Percentiles rank a stretch among this genome's conserved stretches.
phyloP scores from a whole-genome alignment of 1,139 yeast species.

The Lodderomyces margitis region DNA sequence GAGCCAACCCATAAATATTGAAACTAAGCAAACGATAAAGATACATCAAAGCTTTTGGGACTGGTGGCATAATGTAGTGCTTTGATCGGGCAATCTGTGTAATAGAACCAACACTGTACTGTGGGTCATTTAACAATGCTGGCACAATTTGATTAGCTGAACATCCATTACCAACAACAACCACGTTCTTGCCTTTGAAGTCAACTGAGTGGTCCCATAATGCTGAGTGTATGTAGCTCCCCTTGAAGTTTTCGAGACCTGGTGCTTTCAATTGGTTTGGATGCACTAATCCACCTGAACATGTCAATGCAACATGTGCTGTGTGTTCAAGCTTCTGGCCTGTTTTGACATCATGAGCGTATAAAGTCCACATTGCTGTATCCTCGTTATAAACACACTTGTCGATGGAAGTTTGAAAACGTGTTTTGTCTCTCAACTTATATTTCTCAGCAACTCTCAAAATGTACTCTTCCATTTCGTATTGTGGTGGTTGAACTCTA shows the following conservation, averaged over 20 bases:
- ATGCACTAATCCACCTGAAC: slow-evolving; percentile 40
- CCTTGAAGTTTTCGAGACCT: slow-evolving; percentile 44
- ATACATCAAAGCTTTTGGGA: slow-evolving; percentile 23
- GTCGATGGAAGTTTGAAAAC: slow-evolving; percentile 30
- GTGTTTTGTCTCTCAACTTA: slow-evolving; percentile 28
- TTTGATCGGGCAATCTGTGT: slow-evolving; percentile 38
- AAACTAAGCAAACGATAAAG: slow-evolving; percentile 27
- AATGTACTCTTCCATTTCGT: slow-evolving; percentile 48
- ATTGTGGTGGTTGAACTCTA: slow-evolving; percentile 46
- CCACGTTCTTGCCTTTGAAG: slow-evolving; percentile 33
- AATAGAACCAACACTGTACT: slow-evolving; percentile 26
- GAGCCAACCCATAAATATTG: slow-evolving; percentile 25
- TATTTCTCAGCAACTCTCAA: slow-evolving; percentile 37
- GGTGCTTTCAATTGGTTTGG: slow-evolving; percentile 30
- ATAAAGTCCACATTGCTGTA: slow-evolving; percentile 35
- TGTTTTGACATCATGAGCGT: slow-evolving; percentile 31
- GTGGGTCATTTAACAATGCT: slow-evolving; percentile 25
- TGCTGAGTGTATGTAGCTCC: slow-evolving; percentile 48
- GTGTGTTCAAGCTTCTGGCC: slow-evolving; percentile 32
- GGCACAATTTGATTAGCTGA: slow-evolving; percentile 45
- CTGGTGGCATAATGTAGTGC: slow-evolving; percentile 43
- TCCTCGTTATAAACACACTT: slow-evolving; percentile 31
- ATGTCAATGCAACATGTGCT: slow-evolving; percentile 30
- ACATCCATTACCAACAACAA: slow-evolving; percentile 45
- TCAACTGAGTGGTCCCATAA: slow-evolving; percentile 44